A percentile compares a stretch with the other conserved stretches of the same genome.
Evolutionary conservation across 352 stramenopile species (phyloP).

Genomic region (Hyaloperonospora brassicae): DNA sequence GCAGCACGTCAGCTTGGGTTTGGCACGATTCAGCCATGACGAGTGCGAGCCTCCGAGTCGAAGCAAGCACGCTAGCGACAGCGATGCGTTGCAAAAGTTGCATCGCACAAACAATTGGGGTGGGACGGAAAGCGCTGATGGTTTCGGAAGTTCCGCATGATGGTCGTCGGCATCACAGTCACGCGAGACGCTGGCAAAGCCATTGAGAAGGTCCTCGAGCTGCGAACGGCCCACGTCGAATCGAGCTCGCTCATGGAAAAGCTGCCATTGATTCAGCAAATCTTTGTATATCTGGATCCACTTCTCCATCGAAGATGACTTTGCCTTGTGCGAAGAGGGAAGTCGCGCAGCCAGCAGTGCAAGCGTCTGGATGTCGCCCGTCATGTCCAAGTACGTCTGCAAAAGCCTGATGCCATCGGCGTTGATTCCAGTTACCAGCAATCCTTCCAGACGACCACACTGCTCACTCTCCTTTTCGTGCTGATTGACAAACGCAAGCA

Average conservation of each 20-base stretch:
- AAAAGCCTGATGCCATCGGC: constrained; percentile 79
- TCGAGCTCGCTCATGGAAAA: constrained; percentile 88
- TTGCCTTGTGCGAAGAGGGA: constrained; percentile 43
- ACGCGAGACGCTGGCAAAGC: constrained; percentile 48
- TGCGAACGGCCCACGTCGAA: constrained; percentile 90
- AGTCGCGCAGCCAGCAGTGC: constrained; percentile 74
- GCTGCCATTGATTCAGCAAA: constrained; percentile 90
- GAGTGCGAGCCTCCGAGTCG: constrained; percentile 86
- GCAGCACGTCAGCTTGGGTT: constrained; percentile 86
- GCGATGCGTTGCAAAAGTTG: constrained; percentile 90
- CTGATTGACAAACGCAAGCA: constrained; percentile 73
- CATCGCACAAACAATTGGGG: constrained; percentile 91
- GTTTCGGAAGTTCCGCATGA: constrained; percentile 33
- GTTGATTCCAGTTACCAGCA: constrained; percentile 86
- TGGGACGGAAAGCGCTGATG: constrained; percentile 47
- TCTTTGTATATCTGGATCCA: constrained; percentile 90
- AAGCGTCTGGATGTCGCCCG: constrained; percentile 88
- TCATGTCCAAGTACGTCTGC: constrained; percentile 87
- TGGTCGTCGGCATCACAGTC: constrained; percentile 44
- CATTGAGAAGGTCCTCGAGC: constrained; percentile 80
- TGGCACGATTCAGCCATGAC: constrained; percentile 84
- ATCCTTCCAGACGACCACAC: constrained; percentile 82
- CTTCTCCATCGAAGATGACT: constrained; percentile 54
- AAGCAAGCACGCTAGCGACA: constrained; percentile 85
- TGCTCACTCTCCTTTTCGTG: constrained; percentile 77